Conservation (phyloP, 2,329 filamentous ascomycete species). For the Trichoderma breve region DNA sequence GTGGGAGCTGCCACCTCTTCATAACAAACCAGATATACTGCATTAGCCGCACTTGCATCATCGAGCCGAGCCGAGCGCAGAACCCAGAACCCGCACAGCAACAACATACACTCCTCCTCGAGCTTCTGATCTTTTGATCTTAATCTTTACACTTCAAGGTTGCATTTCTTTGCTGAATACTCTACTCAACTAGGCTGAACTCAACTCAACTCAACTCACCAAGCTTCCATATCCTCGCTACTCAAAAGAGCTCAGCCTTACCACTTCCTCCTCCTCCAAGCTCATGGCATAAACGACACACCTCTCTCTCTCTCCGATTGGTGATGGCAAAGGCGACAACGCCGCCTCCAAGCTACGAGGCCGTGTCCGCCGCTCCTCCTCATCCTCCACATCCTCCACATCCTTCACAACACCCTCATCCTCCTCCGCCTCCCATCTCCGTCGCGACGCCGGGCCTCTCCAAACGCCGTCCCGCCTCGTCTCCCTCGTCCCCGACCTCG, state of each 20-base stretch:
- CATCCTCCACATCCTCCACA: neutral
- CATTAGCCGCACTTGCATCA: conserved; percentile 1
- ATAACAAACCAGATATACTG: neutral
- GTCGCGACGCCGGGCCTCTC: conserved; percentile 13
- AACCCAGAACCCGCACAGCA: neutral
- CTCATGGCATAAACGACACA: conserved; percentile 25
- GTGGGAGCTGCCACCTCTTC: neutral
- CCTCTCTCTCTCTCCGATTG: neutral
- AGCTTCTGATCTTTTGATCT: neutral
- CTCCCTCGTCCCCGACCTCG: neutral
- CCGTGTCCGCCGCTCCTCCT: conserved; percentile 21
- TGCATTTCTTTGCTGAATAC: neutral
- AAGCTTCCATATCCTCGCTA: neutral
- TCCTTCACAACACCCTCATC: neutral
- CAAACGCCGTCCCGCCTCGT: neutral
- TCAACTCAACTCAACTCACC: neutral
- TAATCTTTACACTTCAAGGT: neutral
- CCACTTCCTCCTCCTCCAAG: neutral
- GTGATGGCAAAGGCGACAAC: conserved; percentile 22
- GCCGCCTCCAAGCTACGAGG: conserved; percentile 24
- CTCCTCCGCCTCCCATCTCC: conserved; percentile 4
- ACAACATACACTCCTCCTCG: neutral
- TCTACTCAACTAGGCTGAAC: neutral
- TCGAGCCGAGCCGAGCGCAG: conserved; percentile 1
- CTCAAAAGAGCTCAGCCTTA: neutral